Base-by-base conservation (phyloP, 495 filamentous ascomycete genomes). In the Lophium mytilinum region DNA sequence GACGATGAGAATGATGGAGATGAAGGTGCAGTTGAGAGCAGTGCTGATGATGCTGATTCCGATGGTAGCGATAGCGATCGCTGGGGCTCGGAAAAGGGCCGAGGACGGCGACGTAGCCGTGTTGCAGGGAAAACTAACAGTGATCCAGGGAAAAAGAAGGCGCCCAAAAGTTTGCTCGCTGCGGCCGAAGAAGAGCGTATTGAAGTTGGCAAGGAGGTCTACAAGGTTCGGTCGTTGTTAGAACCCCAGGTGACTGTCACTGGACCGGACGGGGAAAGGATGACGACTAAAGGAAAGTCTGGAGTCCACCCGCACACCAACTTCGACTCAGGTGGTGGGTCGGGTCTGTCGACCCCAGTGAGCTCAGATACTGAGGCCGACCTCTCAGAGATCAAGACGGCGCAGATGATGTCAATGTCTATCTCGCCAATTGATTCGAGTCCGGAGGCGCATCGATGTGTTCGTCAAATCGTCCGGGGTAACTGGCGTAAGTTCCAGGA, bases 301-400 rank as follows among this genome's bases (percentile, higher is more conserved):
- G 80, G 81, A 1, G 83, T 96, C 9, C 92, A 92, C 70, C 93
- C 90, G 1, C 78, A 78, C 21, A 92, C 86, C 9, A 90, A 81
- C 62, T 95, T 85, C 66, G 92, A 96, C 59, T 60, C 79, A 34
- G 76, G 80, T 5, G 72, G 78, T 15, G 24, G 24, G 6, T 90
- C 88, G 0, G 84, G 81, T 3, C 72, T 78, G 4, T 83, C 83
- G 24, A 95, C 89, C 0, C 89, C 92, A 1, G 78, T 89, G 39
- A 85, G 85, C 53, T 93, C 90, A 8, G 93, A 96, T 51, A 83
- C 87, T 15, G 91, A 98, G 69, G 85, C 80, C 2, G 90, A 95
- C 55, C 70, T 91, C 8, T 81, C 77, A 11, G 92, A 95, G 60
- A 87, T 97, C 53, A 84, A 84, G 60, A 80, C 85, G 24, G 93